Evolutionary conservation across 2,329 filamentous ascomycete species (phyloP), one percentile per base, ranked within the genome.

Genomic region (Colletotrichum cuscutae): DNA sequence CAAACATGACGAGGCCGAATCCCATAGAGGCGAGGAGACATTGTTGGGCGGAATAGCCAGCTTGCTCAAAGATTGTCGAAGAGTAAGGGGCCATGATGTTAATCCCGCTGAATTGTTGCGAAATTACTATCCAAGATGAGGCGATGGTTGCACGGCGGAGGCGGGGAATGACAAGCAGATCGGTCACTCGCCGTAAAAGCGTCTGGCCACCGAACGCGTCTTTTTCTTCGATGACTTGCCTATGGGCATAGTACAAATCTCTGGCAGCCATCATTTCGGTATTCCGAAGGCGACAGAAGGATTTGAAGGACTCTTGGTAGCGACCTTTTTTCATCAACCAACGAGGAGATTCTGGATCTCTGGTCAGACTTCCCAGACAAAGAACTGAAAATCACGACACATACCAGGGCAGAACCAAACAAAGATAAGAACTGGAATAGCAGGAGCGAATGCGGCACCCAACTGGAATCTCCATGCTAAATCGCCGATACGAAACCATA

Each of bases 251-350:
- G 3, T 91, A 91, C 61, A 91, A 84, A 75, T 92, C 90, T 28
- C 90, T 84, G 3, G 88, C 89, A 5, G 87, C 89, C 78, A 90
- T 88, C 73, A 91, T 82, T 2, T 84, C 83, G 49, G 88, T 83
- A 75, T 86, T 84, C 9, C 90, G 87, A 5, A 91, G 86, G 30
- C 82, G 78, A 2, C 80, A 60, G 76, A 91, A 84, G 0, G 89
- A 87, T 1, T 84, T 80, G 82, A 89, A 94, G 1, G 92, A 92
- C 4, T 91, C 83, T 8, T 78, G 76, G 76, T 92, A 91, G 54
- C 86, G 85, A 24, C 86, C 85, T 80, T 93, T 92, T 81, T 93
- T 91, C 86, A 91, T 89, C 64, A 87, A 84, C 89, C 89, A 92
- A 72, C 90, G 87, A 0, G 90, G 90, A 5, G 89, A 91, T 78